Evolutionary conservation across 495 filamentous ascomycete genomes (phyloP), one percentile per base, ranked within the genome.

Genomic region (Tuber aestivum): DNA sequence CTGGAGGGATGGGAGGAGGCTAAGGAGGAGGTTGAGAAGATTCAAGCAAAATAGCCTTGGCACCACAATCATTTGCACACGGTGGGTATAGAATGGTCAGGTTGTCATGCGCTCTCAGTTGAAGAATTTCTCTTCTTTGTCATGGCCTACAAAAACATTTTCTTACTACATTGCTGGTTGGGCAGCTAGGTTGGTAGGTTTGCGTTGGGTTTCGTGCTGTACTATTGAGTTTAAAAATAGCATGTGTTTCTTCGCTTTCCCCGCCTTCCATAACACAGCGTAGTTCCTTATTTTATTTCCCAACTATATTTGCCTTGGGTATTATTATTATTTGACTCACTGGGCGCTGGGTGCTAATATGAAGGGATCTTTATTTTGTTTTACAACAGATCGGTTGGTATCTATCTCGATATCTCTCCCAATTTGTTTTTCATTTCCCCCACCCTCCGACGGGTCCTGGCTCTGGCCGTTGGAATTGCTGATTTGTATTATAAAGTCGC

Each of bases 1-100:
- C 90, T 95, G 80, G 94, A 97, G 81, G 93, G 93, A 4, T 99
- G 95, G 95, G 93, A 94, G 80, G 94, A 98, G 83, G 95, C 95
- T 4, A 93, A 89, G 80, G 91, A 90, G n/a, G 95, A 98, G 82
- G 92, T 97, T 71, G 89, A 91, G 74, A 97, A 97, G 87, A 97
- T 97, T 72, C 87, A 90, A 74, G 86, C 85, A 68, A 85, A 86
- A 75, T 91, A 87, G 83, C 32, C 69, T 48, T 44, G 44, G 65
- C 65, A 7, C 12, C 6, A 42, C 35, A n/a, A 20, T 6, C 32
- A 65, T 65, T 65, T 65, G 27, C 56, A 35, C 56, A 65, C 14
- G 27, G 56, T 65, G 9, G 56, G 27, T 32, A 2, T 14, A 35
- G 56, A 14, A 4, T 16, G 56, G 56, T 35, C 14, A 35, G 56